Percentiles rank a stretch among this genome's conserved stretches.
Evolutionary conservation across 2,329 filamentous ascomycete species (phyloP).

Genomic region (Colletotrichum destructivum): DNA sequence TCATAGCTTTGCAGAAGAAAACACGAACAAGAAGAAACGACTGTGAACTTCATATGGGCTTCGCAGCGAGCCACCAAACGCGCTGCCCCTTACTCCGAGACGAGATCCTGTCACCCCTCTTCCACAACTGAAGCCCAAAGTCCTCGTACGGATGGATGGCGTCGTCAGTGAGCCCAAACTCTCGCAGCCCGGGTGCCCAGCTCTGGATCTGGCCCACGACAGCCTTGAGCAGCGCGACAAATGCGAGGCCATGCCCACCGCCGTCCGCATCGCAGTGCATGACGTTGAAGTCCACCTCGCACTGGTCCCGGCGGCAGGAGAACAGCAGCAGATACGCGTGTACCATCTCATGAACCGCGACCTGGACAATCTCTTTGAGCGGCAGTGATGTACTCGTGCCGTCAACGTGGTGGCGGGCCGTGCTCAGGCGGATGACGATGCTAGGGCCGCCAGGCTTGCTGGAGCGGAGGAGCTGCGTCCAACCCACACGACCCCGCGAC

Average conservation of each 20-base stretch:
- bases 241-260: slow-evolving; percentile 34
- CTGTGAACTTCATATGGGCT: slow-evolving; percentile 13
- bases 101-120: slow-evolving; percentile 31
- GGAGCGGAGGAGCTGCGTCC: slow-evolving; percentile 34
- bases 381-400: slow-evolving; percentile 41
- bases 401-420: slow-evolving; percentile 26
- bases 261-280: slow-evolving; percentile 35
- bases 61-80: slow-evolving; percentile 40
- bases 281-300: slow-evolving; percentile 28
- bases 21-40: too few relatives aligned
- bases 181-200: slow-evolving; percentile 20
- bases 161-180: slow-evolving; percentile 36
- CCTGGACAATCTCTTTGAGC: slow-evolving; percentile 50
- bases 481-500: slow-evolving; percentile 32
- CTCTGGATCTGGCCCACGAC: slow-evolving; percentile 33
- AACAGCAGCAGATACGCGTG: slow-evolving; percentile 39
- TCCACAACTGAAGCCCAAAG: slow-evolving; percentile 38
- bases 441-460: slow-evolving; percentile 26
- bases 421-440: slow-evolving; percentile 41
- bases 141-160: slow-evolving; percentile 37
- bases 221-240: slow-evolving; percentile 35
- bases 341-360: slow-evolving; percentile 48
- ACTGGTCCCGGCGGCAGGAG: slow-evolving; percentile 30
- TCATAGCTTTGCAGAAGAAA: too few relatives aligned
- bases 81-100: slow-evolving; percentile 28